Base-by-base conservation (phyloP, 176 grass and related monocot genomes). In the Musa itinerans region DNA sequence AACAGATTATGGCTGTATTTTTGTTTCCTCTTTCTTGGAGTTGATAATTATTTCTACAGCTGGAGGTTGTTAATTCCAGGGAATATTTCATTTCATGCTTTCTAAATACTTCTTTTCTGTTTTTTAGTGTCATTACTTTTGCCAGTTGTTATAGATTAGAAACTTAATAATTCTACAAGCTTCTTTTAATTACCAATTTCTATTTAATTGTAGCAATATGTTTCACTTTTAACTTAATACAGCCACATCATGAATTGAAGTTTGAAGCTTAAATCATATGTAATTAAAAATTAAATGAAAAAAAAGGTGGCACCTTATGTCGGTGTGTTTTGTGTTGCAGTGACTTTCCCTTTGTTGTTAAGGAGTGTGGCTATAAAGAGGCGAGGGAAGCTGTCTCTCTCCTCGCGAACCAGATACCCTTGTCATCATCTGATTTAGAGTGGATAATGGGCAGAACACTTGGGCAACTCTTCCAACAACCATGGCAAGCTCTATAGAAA, bases 361-460 rank as follows among this genome's bases (percentile, higher is more conserved):
- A 83, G 13, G 89, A 96, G 83, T 89, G 89, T 25, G 93, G 93
- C 48, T 92, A 92, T 70, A 96, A 88, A 86, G 93, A 81, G 79
- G 89, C 76, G 62, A 87, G 81, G 65, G 87, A 90, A 22, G 87
- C 83, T 5, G 50, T 89, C 19, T 78, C 77, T 80, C 80, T 69
- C 86, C 69, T 81, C 9, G 81, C 85, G 0, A 56, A 80, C 68
- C 86, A 76, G 85, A 61, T 85, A 70, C 53, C 79, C 9, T 15
- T 86, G 72, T 78, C 86, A 8, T 69, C 55, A 7, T 74, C 86
- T 59, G 89, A 92, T 80, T 77, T 89, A 76, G 84, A 86, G 58
- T 89, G 86, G 86, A 89, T 92, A 51, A 71, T 92, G 52, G 89
- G 89, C 8, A 92, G 83, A 84, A 92, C 89, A 72, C 61, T 82